Base-by-base conservation (phyloP, 2,329 filamentous ascomycete genomes). In the Achaetomium macrosporum region DNA sequence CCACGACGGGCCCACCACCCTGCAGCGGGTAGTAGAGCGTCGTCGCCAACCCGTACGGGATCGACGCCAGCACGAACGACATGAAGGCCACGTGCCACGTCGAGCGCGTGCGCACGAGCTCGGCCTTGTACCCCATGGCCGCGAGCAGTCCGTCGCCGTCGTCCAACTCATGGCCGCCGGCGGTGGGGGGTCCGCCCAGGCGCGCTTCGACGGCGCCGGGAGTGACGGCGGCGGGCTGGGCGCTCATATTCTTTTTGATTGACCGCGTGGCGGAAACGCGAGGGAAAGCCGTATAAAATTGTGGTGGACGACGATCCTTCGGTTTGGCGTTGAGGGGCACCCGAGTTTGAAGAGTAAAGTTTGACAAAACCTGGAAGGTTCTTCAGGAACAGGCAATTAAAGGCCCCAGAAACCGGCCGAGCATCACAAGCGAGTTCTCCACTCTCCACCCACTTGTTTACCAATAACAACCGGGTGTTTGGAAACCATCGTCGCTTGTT, bases 41-140 rank as follows among this genome's bases (percentile, higher is more conserved):
- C 1, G 85, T 89, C 42, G 83, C 78, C 37, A 89, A 75, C 62
- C 85, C 85, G 68, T 88, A 89, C 10, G 85, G 85, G 56, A 88
- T 86, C 2, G 85, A 84, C 44, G 85, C 84, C 50, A 89, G 78
- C 60, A 88, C 85, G 64, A 88, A 89, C 56, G 83, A 85, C 84
- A 87, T 87, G 75, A 87, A 87, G 61, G 83, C 82, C 49, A 87
- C 83, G 68, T 86, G 83, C 59, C 81, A 73, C 2, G 83, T 87
- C 42, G 83, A 86, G 50, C 84, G 77, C 63, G 77, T 85, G 54
- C 84, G 80, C 45, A 75, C 68, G 54, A 87, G 69, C 68, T 87
- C 83, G 50, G 82, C 75, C 67, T 79, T 81, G 73, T 87, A 87
- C 55, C 84, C 84, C 62, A 87, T 74, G 54, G 77, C 78, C 59